Base-by-base conservation (phyloP, 768 basidiomycete species). In the Candolleomyces efflorescens region DNA sequence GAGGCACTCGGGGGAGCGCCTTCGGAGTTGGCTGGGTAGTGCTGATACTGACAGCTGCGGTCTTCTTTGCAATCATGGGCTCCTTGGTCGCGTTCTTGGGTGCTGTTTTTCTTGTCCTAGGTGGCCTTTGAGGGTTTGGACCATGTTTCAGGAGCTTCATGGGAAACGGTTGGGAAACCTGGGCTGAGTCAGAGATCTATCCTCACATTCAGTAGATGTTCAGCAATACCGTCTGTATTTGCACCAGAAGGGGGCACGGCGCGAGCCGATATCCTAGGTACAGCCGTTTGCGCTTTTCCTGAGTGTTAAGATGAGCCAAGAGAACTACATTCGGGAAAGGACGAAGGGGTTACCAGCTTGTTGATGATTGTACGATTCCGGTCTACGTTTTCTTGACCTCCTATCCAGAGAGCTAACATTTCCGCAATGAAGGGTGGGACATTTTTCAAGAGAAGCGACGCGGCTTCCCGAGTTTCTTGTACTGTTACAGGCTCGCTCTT, bases 121-220 rank as follows among this genome's bases (percentile, higher is more conserved):
- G 55, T 2, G 72, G 54, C 36, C 71, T 57, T 63, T 55, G 64
- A 15, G 69, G 37, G 48, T 64, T 64, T 10, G 75, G 66, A 5
- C 79, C 73, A 37, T 85, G 81, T 64, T 83, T 86, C 37, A 90
- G 75, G 3, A 74, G 67, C 60, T 80, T 88, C 78, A 84, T 83
- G 2, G 75, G 68, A 64, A 79, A 83, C 5, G 78, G 67, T 0
- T 55, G 55, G 79, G 75, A 41, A 23, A 55, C 1, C 54, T 55
- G 54, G 10, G 45, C 17, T 18, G 7, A 6, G 2, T 22, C 24
- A 13, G 22, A n/a, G 13, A 26, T 23, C 44, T 3, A 17, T 2
- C 17, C 27, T 7, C 10, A 9, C 32, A 11, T 7, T 20, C 46
- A 22, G 23, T 17, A 43, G 7, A 1, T 6, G 13, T 43, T 43